Evolutionary conservation across 805 yeast genomes (phyloP), one percentile per base, ranked within the genome.

Genomic region (Candida caryicola): DNA sequence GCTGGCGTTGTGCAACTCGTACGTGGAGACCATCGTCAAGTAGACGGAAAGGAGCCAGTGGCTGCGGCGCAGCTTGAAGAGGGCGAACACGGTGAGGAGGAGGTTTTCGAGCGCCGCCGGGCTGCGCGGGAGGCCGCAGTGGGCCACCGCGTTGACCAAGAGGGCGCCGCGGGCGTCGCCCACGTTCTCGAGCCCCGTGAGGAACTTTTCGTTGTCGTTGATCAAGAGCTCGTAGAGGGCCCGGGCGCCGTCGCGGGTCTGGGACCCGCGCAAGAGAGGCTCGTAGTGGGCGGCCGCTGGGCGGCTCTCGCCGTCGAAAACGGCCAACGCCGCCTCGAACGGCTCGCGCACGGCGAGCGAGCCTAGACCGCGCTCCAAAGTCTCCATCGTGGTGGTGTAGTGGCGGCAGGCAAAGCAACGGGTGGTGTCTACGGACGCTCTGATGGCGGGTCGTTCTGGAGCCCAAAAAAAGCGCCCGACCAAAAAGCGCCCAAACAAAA

Each of bases 21-120:
- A 60, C 18, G 50, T 49, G 4, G 60, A 36, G 1, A 52, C 32
- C 8, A 62, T 18, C 3, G 46, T 29, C 17, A 50, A 46, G 28
- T 59, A 62, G 3, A 51, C 36, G 8, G 46, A 39, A 13, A 53
- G 37, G 27, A 45, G 52, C 29, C 36, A 42, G 15, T 35, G 36
- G 16, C 35, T 25, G 15, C 29, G 17, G 6, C 27, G 15, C 8
- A 23, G 21, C 26, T 31, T 30, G 16, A 41, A 18, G 17, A 34
- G 23, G 13, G 26, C 34, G 17, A 36, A 37, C 23, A 31, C 29
- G 27, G 43, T 29, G 15, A 43, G 34, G 9, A 51, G 23, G 6
- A 39, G 29, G 29, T 42, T 41, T 9, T 37, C 28, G 12, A 38
- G 32, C 7, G 29, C 33, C 18, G 28, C 30, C 8, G 29, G 26